Conservation (phyloP, 192 early-diverging fungal genomes). For the Umbelopsis vinacea region DNA sequence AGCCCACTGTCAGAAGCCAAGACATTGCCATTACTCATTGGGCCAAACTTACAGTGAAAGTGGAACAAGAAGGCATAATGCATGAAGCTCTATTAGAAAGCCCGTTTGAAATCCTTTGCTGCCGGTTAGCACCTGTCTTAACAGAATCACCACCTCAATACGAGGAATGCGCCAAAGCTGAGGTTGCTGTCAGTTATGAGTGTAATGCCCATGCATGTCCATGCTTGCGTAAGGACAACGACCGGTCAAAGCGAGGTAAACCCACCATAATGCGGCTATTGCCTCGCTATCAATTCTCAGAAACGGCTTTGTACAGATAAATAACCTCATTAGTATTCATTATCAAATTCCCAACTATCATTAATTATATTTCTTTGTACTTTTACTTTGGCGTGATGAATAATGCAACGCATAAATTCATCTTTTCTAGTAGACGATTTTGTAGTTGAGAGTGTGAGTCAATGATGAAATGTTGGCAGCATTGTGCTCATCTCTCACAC, state of each 20-base stretch:
- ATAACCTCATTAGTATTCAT: background rate
- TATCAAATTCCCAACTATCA: too few relatives aligned
- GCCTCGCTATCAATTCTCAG: conserved; percentile 8
- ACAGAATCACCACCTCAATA: conserved; percentile 3
- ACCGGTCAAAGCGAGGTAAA: conserved; percentile 7
- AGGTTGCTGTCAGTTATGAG: background rate
- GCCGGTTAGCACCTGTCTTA: conserved; percentile 29
- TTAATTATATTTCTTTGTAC: too few relatives aligned
- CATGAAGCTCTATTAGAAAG: conserved; percentile 28
- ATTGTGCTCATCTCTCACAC: too few relatives aligned
- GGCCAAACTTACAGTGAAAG: conserved; percentile 6
- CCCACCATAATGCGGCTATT: background rate
- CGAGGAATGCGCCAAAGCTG: background rate
- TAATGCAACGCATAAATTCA: too few relatives aligned
- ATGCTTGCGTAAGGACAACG: background rate
- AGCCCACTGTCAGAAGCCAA: conserved; percentile 27
- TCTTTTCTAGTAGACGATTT: too few relatives aligned
- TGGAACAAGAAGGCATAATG: conserved; percentile 16
- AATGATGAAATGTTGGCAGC: too few relatives aligned
- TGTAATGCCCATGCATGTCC: background rate
- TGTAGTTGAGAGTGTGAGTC: too few relatives aligned
- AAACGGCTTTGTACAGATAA: background rate
- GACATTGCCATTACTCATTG: conserved; percentile 31
- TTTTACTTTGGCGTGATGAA: too few relatives aligned
- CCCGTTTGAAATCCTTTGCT: conserved; percentile 31